These are phyloP conservation scores for Sonneratia alba DNA, from an alignment of 345 rosid species.

Conservation along the genomic window DNA sequence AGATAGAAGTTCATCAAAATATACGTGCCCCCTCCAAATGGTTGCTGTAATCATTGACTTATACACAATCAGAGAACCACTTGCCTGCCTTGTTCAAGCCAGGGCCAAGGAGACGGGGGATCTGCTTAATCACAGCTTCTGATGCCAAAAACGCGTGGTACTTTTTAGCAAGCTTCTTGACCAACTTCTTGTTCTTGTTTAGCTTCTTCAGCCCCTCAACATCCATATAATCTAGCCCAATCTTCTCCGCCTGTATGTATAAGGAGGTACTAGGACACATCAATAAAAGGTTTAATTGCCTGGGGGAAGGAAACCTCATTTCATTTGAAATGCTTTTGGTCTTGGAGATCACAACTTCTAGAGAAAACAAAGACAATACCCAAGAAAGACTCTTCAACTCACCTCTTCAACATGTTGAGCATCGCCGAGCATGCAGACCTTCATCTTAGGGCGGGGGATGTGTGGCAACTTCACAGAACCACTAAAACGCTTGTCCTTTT, in stretches of 20 bases:
- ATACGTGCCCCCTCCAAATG: background rate
- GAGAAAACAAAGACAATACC: background rate
- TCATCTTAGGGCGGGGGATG: slow-evolving; percentile 59
- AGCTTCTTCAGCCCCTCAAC: slow-evolving; percentile 66
- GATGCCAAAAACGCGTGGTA: slow-evolving; percentile 75
- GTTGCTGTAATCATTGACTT: background rate
- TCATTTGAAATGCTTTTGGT: background rate
- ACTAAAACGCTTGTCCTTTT: slow-evolving; percentile 63
- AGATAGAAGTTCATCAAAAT: too few species aligned
- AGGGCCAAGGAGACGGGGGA: slow-evolving; percentile 77
- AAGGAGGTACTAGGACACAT: background rate
- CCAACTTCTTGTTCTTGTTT: slow-evolving; percentile 75
- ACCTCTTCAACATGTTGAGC: slow-evolving; percentile 69
- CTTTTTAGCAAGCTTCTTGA: slow-evolving; percentile 72
- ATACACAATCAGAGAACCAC: slow-evolving; percentile 6
- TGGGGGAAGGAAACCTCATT: background rate
- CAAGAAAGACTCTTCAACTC: background rate
- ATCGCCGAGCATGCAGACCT: slow-evolving; percentile 62
- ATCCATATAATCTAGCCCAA: slow-evolving; percentile 62
- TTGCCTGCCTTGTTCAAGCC: slow-evolving; percentile 93
- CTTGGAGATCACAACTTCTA: too few species aligned
- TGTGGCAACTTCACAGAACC: slow-evolving; percentile 58
- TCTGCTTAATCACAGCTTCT: slow-evolving; percentile 77
- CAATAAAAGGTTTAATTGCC: background rate
- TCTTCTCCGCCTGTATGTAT: slow-evolving; percentile 53